Evolutionary conservation across 768 basidiomycete species (phyloP).

Genomic region (Coprinopsis strossmayeri): DNA sequence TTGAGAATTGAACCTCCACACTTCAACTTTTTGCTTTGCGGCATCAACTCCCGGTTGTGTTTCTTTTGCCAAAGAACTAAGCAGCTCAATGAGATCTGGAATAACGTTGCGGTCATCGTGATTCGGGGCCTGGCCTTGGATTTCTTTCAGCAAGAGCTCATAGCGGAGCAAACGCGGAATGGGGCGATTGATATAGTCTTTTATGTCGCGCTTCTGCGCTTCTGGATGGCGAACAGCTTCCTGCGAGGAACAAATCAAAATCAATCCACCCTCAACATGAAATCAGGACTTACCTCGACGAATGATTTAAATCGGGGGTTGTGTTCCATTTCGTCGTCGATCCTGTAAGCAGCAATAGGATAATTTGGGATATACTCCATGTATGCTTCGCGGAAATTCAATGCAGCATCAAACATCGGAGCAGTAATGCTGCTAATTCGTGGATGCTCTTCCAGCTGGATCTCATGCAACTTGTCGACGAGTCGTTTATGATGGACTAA

Average conservation of each 20-base stretch:
- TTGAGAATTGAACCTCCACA: conserved; percentile 81
- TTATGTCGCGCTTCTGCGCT: conserved; percentile 81
- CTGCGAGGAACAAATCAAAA: conserved; percentile 17
- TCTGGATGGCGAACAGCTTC: conserved; percentile 58
- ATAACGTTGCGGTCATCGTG: conserved; percentile 83
- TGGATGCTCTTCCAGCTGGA: conserved; percentile 86
- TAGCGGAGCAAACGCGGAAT: conserved; percentile 87
- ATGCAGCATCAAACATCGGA: conserved; percentile 78
- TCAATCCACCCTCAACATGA: background rate
- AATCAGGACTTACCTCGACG: conserved; percentile 53
- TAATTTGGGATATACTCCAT: conserved; percentile 90
- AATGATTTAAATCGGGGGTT: conserved; percentile 77
- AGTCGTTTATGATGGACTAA: conserved; percentile 68
- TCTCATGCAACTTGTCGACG: conserved; percentile 74
- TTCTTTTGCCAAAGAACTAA: conserved; percentile 81
- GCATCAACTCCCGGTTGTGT: conserved; percentile 82
- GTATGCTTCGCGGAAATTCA: conserved; percentile 91
- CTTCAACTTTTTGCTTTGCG: conserved; percentile 82
- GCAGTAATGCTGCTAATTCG: conserved; percentile 75
- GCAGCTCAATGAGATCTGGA: conserved; percentile 80
- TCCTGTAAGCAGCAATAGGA: conserved; percentile 82
- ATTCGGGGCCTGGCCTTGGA: conserved; percentile 67
- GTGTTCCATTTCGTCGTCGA: conserved; percentile 80
- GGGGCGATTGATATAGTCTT: conserved; percentile 86
- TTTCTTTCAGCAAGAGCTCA: conserved; percentile 73